Conservation (phyloP, 2,329 filamentous ascomycete genomes). For the Diaporthe caulivora region DNA sequence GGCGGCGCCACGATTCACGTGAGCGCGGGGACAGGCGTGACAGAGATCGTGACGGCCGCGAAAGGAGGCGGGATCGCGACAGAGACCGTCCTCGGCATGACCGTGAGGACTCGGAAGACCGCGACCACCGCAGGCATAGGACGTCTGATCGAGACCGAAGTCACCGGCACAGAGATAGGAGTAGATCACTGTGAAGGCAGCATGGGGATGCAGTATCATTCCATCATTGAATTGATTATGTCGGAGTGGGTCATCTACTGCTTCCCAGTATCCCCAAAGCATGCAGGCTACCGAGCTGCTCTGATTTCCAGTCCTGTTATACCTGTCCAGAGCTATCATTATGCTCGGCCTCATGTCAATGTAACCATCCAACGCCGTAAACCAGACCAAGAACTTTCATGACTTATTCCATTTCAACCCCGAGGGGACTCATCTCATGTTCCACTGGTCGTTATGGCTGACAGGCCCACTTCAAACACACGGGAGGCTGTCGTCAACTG, state of each 20-base stretch:
- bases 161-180: slow-evolving; percentile 52
- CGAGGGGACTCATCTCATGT: background rate
- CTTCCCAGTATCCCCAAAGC: background rate
- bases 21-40: slow-evolving; percentile 48
- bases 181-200: slow-evolving; percentile 54
- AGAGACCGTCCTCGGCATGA: slow-evolving; percentile 47
- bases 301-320: slow-evolving; percentile 35
- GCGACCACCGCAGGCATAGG: slow-evolving; percentile 32
- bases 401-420: background rate
- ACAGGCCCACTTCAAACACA: background rate
- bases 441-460: background rate
- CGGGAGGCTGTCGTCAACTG: background rate
- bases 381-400: background rate
- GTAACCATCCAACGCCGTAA: slow-evolving; percentile 43
- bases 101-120: slow-evolving; percentile 47
- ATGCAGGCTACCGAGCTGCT: slow-evolving; percentile 9
- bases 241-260: background rate
- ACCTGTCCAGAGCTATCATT: slow-evolving; percentile 31
- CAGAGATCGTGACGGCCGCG: slow-evolving; percentile 43
- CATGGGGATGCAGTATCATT: background rate
- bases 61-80: slow-evolving; percentile 46
- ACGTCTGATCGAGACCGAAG: slow-evolving; percentile 45
- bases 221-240: background rate
- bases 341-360: background rate
- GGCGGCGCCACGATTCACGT: slow-evolving; percentile 44